These are phyloP conservation scores for Dioszegia crocea DNA, from an alignment of 768 basidiomycete species.

Conservation along the genomic window DNA sequence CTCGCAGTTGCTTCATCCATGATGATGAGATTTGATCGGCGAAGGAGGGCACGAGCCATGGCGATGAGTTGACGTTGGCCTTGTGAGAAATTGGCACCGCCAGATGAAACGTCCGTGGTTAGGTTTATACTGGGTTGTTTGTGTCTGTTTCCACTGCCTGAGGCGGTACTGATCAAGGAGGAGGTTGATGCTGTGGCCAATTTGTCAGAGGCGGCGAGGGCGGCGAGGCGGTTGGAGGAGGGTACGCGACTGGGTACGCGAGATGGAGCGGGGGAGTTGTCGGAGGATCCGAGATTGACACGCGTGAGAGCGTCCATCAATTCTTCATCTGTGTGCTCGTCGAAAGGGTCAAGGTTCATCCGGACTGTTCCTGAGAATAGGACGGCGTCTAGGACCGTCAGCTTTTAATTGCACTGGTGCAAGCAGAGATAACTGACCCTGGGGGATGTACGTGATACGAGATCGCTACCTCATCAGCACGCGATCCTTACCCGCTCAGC, in stretches of 20 bases:
- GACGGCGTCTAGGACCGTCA: constrained; percentile 8
- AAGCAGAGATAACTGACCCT: constrained; percentile 35
- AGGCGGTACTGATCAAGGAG: constrained; percentile 4
- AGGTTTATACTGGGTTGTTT: constrained; percentile 55
- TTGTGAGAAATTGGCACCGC: constrained; percentile 86
- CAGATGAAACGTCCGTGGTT: constrained; percentile 74
- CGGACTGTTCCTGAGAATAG: constrained; percentile 53
- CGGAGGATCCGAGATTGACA: constrained; percentile 63
- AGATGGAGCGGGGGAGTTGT: constrained; percentile 50
- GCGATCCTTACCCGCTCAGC: background rate
- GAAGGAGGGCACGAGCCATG: constrained; percentile 31
- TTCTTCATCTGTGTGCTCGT: constrained; percentile 40
- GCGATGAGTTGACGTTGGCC: constrained; percentile 70
- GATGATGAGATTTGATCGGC: constrained; percentile 39
- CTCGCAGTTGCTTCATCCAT: constrained; percentile 49
- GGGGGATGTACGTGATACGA: constrained; percentile 52
- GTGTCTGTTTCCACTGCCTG: background rate
- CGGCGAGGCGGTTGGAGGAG: constrained; percentile 22
- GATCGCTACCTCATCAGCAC: constrained; percentile 28
- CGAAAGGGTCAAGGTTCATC: constrained; percentile 49
- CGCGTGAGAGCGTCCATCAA: constrained; percentile 57
- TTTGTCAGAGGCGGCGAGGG: constrained; percentile 19
- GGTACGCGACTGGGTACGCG: constrained; percentile 20
- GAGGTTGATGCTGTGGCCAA: background rate
- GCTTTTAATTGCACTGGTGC: background rate